Evolutionary conservation across 2,329 filamentous ascomycete species (phyloP).

Genomic region (Diatrype stigma): DNA sequence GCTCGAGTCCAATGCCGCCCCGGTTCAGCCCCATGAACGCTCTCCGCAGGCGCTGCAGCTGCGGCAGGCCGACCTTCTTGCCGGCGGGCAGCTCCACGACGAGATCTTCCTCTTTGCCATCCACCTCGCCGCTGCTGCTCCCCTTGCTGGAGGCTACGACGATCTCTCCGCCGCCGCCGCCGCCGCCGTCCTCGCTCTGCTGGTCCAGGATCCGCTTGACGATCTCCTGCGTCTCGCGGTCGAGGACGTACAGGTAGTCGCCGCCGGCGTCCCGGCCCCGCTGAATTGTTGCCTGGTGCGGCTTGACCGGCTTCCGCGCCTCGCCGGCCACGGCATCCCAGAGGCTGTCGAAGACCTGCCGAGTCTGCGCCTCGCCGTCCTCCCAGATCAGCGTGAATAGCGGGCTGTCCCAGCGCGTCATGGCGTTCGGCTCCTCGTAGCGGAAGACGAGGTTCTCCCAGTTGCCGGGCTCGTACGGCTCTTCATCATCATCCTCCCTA

Average conservation of each 20-base stretch:
- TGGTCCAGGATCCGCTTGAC: slow-evolving; percentile 65
- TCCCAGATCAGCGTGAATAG: slow-evolving; percentile 77
- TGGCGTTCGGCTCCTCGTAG: slow-evolving; percentile 82
- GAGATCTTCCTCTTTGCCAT: no score
- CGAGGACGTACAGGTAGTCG: slow-evolving; percentile 77
- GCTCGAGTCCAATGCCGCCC: slow-evolving; percentile 59
- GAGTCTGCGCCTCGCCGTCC: slow-evolving; percentile 59
- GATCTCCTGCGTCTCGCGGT: slow-evolving; percentile 74
- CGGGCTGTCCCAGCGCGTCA: slow-evolving; percentile 80
- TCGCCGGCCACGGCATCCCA: slow-evolving; percentile 71
- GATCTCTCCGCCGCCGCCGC: slow-evolving; percentile 58
- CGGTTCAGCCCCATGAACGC: slow-evolving; percentile 76
- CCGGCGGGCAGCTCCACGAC: slow-evolving; percentile 61
- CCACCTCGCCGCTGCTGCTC: slow-evolving; percentile 33
- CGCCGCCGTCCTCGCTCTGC: slow-evolving; percentile 63
- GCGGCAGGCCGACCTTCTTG: slow-evolving; percentile 64
- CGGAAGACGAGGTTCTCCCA: slow-evolving; percentile 78
- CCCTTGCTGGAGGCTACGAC: slow-evolving; percentile 35
- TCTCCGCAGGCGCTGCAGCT: slow-evolving; percentile 71
- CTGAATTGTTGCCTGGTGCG: slow-evolving; percentile 71
- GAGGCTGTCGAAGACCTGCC: slow-evolving; percentile 56
- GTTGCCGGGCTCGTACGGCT: slow-evolving; percentile 52
- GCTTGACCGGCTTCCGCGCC: slow-evolving; percentile 59
- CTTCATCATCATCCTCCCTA: slow-evolving; percentile 35
- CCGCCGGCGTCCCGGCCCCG: slow-evolving; percentile 58